phyloP scores from a whole-genome alignment of 2,329 filamentous ascomycete genomes.

The Malbranchea zuffiana region DNA sequence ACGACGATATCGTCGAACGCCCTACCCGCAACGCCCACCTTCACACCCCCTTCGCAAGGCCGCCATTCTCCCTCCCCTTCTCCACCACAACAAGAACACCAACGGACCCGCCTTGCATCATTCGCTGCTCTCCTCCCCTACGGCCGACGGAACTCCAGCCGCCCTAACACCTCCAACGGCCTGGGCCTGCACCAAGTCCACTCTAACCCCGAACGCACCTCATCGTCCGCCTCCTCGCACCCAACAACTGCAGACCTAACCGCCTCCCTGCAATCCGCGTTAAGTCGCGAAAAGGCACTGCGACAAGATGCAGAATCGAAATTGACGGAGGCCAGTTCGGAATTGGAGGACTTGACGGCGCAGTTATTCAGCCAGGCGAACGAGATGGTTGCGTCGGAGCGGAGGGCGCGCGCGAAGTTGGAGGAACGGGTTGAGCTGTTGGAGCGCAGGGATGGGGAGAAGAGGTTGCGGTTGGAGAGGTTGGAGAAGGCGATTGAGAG shows the following conservation, averaged over 20 bases:
- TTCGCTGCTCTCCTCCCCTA: constrained; percentile 32
- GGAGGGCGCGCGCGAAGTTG: constrained; percentile 45
- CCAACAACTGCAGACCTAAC: constrained; percentile 15
- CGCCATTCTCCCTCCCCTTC: constrained; percentile 21
- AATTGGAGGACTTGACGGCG: constrained; percentile 52
- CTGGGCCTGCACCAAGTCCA: constrained; percentile 18
- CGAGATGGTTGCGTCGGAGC: constrained; percentile 55
- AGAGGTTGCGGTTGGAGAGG: constrained; percentile 42
- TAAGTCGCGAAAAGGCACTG: constrained; percentile 44
- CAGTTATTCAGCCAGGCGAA: constrained; percentile 54
- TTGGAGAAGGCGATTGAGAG: constrained; percentile 47
- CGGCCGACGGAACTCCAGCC: constrained; percentile 28
- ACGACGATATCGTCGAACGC: constrained; percentile 20
- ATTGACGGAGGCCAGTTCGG: constrained; percentile 43
- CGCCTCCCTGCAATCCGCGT: constrained; percentile 39
- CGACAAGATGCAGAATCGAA: constrained; percentile 49
- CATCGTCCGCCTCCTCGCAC: constrained; percentile 10
- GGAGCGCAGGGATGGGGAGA: constrained; percentile 38
- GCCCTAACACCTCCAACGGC: too few relatives aligned
- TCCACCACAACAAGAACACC: constrained; percentile 19
- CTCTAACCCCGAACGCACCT: constrained; percentile 15
- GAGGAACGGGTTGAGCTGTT: constrained; percentile 39
- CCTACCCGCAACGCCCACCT: constrained; percentile 21
- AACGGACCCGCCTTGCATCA: constrained; percentile 29
- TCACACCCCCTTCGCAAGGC: constrained; percentile 21